Evolutionary conservation across 2,329 filamentous ascomycete species (phyloP).

Genomic region (Sporothrix schenckii): DNA sequence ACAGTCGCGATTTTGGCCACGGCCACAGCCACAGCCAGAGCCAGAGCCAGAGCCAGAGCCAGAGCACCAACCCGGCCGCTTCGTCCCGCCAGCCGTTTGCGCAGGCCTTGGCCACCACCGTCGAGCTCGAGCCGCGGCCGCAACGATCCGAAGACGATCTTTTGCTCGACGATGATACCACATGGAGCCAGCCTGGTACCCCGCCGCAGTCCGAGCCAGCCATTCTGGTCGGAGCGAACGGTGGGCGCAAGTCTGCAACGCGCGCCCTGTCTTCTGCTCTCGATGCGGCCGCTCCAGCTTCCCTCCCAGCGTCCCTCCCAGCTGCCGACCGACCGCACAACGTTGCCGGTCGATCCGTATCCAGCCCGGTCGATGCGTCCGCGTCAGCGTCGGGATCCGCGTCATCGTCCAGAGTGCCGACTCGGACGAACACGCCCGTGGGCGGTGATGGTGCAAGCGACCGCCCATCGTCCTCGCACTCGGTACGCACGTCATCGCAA

Average conservation of each 20-base stretch:
- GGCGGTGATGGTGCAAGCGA: neutral
- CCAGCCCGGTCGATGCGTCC: neutral
- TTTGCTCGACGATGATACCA: conserved; percentile 26
- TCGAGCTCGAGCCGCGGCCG: neutral
- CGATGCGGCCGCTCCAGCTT: neutral
- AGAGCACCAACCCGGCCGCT: neutral
- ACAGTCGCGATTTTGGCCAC: neutral
- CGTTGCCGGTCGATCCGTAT: neutral
- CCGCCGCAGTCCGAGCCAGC: conserved; percentile 11
- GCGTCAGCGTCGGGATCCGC: neutral
- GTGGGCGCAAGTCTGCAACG: neutral
- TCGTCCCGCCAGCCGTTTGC: neutral
- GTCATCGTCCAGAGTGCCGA: neutral
- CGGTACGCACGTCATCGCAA: conserved; percentile 33
- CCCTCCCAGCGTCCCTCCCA: neutral
- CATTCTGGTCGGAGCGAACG: neutral
- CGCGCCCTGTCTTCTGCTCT: neutral
- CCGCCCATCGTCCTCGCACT: conserved; percentile 1
- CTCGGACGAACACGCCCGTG: neutral
- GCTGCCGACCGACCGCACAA: neutral
- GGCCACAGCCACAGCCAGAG: neutral
- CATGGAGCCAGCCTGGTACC: conserved; percentile 30
- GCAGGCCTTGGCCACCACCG: neutral
- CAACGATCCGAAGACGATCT: conserved; percentile 27
- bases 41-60: neutral